phyloP scores from a whole-genome alignment of 2,329 filamentous ascomycete genomes.

The Phialophora expanda region DNA sequence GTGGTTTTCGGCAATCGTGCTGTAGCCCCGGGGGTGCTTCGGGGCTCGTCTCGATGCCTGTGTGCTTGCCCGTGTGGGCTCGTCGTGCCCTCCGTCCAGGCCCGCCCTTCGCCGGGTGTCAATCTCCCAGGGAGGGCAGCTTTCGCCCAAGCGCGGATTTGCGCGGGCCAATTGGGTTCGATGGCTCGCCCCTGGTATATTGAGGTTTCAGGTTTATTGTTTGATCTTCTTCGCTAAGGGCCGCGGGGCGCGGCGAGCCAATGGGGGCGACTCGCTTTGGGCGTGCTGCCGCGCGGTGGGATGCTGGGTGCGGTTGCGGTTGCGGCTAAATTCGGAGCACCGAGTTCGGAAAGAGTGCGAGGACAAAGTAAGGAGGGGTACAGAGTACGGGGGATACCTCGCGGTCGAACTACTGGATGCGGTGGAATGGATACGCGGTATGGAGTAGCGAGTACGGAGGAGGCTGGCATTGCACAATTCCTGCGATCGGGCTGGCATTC shows the following conservation, averaged over 20 bases:
- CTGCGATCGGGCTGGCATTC: too few relatives aligned
- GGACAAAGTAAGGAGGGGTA: background rate
- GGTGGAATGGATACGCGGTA: background rate
- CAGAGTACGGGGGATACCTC: background rate
- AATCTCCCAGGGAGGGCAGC: background rate
- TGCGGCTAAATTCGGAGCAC: too few relatives aligned
- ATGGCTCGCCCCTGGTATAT: background rate
- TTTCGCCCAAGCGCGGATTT: background rate
- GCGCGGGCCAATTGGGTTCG: background rate
- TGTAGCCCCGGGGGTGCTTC: too few relatives aligned
- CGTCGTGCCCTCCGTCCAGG: background rate
- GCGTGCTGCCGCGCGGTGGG: too few relatives aligned
- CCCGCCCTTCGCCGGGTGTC: background rate
- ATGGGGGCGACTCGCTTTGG: background rate
- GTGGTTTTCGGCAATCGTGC: too few relatives aligned
- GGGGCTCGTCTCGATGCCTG: too few relatives aligned
- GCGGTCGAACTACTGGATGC: background rate
- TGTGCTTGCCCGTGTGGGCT: background rate
- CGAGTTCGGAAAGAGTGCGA: too few relatives aligned
- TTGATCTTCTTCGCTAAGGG: background rate
- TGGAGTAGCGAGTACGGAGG: background rate
- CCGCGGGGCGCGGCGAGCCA: background rate
- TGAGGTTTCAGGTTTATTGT: background rate
- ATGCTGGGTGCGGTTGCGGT: background rate
- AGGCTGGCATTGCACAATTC: too few relatives aligned